phyloP scores from a whole-genome alignment of 768 basidiomycete species.

The Rhodotorula graminis region DNA sequence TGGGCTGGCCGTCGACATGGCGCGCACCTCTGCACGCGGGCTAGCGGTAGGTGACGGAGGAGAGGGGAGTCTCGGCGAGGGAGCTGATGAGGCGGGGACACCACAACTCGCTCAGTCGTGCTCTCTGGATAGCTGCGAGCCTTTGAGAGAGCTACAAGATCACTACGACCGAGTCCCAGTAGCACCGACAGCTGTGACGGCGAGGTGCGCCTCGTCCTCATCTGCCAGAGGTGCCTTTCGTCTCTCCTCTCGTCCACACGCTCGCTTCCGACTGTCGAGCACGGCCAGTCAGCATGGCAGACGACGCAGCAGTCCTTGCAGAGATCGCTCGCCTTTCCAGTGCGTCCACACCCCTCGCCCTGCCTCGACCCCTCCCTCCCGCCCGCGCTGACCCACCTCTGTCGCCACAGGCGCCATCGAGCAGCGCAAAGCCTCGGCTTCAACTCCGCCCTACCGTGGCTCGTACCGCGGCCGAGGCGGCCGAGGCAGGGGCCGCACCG shows the following conservation, averaged over 20 bases:
- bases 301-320: conserved; percentile 24
- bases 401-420: conserved; percentile 18
- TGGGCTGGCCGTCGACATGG: no score
- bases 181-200: no score
- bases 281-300: not conserved
- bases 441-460: not conserved
- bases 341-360: not conserved
- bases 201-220: no score
- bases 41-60: no score
- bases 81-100: not conserved
- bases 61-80: no score
- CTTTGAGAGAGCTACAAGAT: no score
- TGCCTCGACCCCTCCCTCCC: not conserved
- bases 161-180: no score
- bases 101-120: not conserved
- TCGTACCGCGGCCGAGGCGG: conserved; percentile 9
- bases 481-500: conserved; percentile 6
- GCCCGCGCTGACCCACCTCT: not conserved
- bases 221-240: not conserved
- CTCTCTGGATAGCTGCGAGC: no score
- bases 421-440: conserved; percentile 2
- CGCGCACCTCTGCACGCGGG: no score
- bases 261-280: no score
- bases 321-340: conserved; percentile 29
- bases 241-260: not conserved